Evolutionary conservation across 2,329 filamentous ascomycete species (phyloP).

Genomic region (Paecilomyces variotii): DNA sequence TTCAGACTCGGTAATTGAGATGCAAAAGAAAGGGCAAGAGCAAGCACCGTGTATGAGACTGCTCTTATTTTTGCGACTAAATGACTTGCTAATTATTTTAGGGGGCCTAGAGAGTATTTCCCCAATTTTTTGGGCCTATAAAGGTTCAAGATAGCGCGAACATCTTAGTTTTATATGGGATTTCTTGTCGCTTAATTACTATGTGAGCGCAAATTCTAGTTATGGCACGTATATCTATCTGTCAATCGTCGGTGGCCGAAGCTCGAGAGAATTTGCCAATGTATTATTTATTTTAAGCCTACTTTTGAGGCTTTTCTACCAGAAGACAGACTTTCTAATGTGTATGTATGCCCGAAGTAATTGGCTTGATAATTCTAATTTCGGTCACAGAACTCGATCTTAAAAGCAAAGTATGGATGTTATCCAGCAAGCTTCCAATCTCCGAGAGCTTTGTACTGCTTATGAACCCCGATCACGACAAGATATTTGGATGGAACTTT

Average conservation of each 20-base stretch:
- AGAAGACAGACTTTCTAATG: background rate
- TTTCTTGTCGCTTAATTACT: background rate
- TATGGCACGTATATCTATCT: background rate
- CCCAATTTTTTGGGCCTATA: background rate
- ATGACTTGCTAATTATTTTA: background rate
- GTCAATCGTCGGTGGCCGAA: background rate
- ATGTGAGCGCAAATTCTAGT: background rate
- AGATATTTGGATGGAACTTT: too few relatives aligned
- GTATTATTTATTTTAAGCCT: background rate
- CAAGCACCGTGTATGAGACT: constrained; percentile 2
- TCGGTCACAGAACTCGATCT: constrained; percentile 2
- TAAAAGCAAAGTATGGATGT: constrained; percentile 1
- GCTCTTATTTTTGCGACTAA: background rate
- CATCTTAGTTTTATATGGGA: background rate
- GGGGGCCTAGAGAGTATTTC: background rate
- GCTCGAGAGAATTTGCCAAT: background rate
- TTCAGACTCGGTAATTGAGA: constrained; percentile 3
- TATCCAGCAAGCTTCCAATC: background rate
- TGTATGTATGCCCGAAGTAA: background rate
- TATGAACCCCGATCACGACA: background rate
- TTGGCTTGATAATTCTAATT: background rate
- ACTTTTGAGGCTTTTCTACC: background rate
- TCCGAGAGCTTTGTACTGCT: background rate
- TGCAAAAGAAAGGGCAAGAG: constrained; percentile 1
- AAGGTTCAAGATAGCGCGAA: background rate